Conservation (phyloP, 192 early-diverging fungal species). For the Neocallimastix lanati region DNA sequence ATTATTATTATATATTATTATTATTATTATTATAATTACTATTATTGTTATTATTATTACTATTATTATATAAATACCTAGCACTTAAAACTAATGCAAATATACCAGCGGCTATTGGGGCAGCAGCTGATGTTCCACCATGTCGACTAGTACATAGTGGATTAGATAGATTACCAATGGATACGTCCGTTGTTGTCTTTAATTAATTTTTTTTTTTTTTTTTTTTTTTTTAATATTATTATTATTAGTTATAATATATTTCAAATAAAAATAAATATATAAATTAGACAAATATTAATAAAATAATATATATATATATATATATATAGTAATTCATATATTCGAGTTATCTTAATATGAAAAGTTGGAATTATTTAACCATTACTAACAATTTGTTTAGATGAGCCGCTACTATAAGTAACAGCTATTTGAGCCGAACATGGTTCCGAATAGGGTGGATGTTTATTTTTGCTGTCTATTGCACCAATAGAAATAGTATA, state of each 20-base stretch:
- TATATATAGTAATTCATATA: too few species aligned
- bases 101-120: constrained; percentile 78
- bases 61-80: neutral
- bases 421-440: constrained; percentile 79
- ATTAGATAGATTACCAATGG: neutral
- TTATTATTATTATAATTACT: constrained; percentile 17
- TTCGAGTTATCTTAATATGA: too few species aligned
- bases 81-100: constrained; percentile 57
- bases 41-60: too few species aligned
- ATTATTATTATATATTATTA: too few species aligned
- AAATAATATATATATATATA: too few species aligned
- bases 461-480: constrained; percentile 50
- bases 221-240: too few species aligned
- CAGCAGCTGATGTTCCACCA: constrained; percentile 90
- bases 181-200: neutral
- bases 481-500: constrained; percentile 89
- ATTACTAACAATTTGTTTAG: neutral
- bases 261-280: too few species aligned
- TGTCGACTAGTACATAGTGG: constrained; percentile 52
- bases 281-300: too few species aligned
- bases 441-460: constrained; percentile 73
- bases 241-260: too few species aligned
- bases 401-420: constrained; percentile 61
- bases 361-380: too few species aligned
- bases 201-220: too few species aligned